Conservation (phyloP, 2,329 filamentous ascomycete genomes). For the Beauveria varroae region DNA sequence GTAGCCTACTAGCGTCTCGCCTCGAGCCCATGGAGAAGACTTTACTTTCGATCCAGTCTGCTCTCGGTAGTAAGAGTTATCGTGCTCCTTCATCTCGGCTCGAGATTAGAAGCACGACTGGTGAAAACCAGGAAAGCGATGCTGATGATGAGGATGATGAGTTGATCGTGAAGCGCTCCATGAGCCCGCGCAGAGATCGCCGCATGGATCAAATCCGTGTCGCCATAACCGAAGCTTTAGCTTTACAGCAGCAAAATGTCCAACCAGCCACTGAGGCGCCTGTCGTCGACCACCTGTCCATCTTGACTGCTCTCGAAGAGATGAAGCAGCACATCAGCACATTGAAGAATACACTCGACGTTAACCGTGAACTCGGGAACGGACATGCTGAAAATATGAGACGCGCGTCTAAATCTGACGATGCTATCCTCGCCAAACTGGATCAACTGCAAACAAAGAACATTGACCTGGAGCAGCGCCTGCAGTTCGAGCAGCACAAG, state of each 20-base stretch:
- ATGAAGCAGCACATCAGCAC: slow-evolving; percentile 44
- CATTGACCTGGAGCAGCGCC: slow-evolving; percentile 50
- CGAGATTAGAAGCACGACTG: slow-evolving; percentile 59
- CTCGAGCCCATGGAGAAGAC: slow-evolving; percentile 75
- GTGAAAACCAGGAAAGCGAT: slow-evolving; percentile 72
- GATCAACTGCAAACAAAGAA: slow-evolving; percentile 54
- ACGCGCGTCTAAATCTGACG: slow-evolving; percentile 39
- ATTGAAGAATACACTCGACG: slow-evolving; percentile 6
- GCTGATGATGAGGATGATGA: slow-evolving; percentile 91
- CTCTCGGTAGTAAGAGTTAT: slow-evolving; percentile 51
- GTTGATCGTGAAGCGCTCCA: slow-evolving; percentile 54
- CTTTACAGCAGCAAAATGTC: slow-evolving; percentile 41
- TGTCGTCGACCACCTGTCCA: slow-evolving; percentile 27
- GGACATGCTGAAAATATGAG: slow-evolving; percentile 45
- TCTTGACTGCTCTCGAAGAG: slow-evolving; percentile 61
- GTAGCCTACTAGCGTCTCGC: slow-evolving; percentile 65
- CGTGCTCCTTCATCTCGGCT: slow-evolving; percentile 49
- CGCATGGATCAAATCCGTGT: slow-evolving; percentile 75
- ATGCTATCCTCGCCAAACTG: slow-evolving; percentile 45
- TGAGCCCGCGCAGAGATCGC: slow-evolving; percentile 71
- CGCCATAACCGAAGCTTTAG: slow-evolving; percentile 66
- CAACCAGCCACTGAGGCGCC: slow-evolving; percentile 21
- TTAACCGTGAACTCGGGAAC: slow-evolving; percentile 41
- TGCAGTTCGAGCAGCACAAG: slow-evolving; percentile 40
- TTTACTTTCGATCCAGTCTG: slow-evolving; percentile 68